A percentile compares a stretch with the other conserved stretches of the same genome.
Conservation (phyloP, 495 filamentous ascomycete species). For the Podospora didyma region DNA sequence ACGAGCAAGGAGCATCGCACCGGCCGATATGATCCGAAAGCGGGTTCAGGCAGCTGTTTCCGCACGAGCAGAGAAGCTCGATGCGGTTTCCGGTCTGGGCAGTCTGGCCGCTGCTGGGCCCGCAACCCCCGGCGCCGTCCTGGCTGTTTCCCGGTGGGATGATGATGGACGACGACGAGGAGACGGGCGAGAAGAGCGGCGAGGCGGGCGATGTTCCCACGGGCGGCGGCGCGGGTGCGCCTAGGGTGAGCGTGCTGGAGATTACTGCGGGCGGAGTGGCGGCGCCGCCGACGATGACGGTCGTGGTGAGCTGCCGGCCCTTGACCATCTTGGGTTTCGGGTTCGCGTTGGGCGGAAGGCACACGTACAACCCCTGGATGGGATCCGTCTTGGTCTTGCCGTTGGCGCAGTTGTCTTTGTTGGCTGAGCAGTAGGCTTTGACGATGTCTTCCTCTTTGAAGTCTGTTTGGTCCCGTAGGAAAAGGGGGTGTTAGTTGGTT, state of each 20-base stretch:
- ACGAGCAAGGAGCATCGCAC: slow-evolving; percentile 25
- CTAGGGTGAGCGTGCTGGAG: neutral
- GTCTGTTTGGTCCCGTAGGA: slow-evolving; percentile 22
- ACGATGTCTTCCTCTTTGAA: slow-evolving; percentile 35
- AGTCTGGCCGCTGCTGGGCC: neutral
- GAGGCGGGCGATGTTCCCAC: neutral
- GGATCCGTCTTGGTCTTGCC: slow-evolving; percentile 36
- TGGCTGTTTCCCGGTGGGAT: neutral
- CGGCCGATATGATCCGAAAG: slow-evolving; percentile 24
- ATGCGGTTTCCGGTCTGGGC: slow-evolving; percentile 23
- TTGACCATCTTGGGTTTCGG: slow-evolving; percentile 19
- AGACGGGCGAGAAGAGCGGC: neutral
- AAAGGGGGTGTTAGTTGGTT: slow-evolving; percentile 2
- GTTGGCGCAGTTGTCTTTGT: slow-evolving; percentile 32
- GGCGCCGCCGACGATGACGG: neutral
- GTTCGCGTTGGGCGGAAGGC: slow-evolving; percentile 24
- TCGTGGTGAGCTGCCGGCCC: neutral
- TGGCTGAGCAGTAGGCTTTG: slow-evolving; percentile 37
- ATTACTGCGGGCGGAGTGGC: neutral
- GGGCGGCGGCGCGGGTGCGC: neutral
- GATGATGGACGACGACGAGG: neutral
- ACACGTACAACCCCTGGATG: slow-evolving; percentile 38
- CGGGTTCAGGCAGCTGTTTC: slow-evolving; percentile 35
- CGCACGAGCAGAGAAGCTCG: slow-evolving; percentile 37
- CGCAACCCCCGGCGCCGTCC: slow-evolving; percentile 4